A percentile compares a stretch with the other conserved stretches of the same genome.
These are phyloP conservation scores for Tagetes erecta DNA, from an alignment of 129 eudicot species.

Conservation along the genomic window DNA sequence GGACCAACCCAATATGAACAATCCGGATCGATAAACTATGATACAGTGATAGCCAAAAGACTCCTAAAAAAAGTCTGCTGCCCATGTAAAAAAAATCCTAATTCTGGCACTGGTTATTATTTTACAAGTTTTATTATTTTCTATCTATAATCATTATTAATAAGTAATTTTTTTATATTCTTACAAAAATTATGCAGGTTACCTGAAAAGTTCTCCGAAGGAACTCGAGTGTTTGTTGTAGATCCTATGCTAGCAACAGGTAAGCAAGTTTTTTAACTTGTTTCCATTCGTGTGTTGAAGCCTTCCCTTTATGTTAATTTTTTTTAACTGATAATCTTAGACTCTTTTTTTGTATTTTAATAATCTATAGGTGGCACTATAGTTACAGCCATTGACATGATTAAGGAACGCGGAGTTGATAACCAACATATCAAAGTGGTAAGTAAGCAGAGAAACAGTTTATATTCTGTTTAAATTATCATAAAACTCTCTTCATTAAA, in stretches of 20 bases:
- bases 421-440: slow-evolving; percentile 87
- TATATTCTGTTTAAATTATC: neutral
- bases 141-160: neutral
- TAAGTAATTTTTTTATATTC: neutral
- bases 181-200: slow-evolving; percentile 45
- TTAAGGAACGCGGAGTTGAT: slow-evolving; percentile 74
- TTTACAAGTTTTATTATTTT: neutral
- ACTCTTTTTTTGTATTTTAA: slow-evolving; percentile 6
- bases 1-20: no score
- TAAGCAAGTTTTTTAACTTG: neutral
- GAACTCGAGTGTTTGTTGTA: slow-evolving; percentile 76
- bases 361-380: slow-evolving; percentile 73
- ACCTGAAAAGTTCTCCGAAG: slow-evolving; percentile 78
- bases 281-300: neutral
- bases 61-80: no score
- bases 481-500: neutral
- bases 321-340: neutral
- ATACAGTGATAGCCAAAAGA: no score
- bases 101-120: neutral
- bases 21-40: no score
- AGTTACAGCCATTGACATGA: slow-evolving; percentile 64
- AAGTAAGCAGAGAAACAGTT: slow-evolving; percentile 35
- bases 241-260: slow-evolving; percentile 99
- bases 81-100: no score
- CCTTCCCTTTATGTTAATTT: slow-evolving; percentile 10